A percentile compares a stretch with the other conserved stretches of the same genome.
These are phyloP conservation scores for Ehretia macrophylla DNA, from an alignment of 257 asterid genomes.

Conservation along the genomic window DNA sequence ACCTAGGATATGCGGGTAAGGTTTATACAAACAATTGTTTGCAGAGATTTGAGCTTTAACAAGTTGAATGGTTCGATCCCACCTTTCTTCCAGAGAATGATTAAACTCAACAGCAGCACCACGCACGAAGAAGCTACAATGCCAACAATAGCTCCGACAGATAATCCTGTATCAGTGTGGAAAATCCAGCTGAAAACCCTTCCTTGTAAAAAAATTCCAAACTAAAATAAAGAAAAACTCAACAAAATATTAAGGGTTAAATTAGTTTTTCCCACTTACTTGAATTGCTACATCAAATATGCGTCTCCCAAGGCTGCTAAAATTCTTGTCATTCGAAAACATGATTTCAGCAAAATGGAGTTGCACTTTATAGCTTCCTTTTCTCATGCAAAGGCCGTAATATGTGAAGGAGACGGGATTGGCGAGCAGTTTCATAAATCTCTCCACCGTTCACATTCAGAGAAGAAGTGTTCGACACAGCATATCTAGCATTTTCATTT, in stretches of 20 bases:
- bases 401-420: slow-evolving; percentile 52
- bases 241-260: no score
- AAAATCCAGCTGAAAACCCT: no score
- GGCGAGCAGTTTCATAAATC: slow-evolving; percentile 59
- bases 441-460: slow-evolving; percentile 26
- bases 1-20: no score
- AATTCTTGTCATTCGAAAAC: slow-evolving; percentile 40
- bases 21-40: slow-evolving; percentile 12
- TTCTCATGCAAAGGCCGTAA: slow-evolving; percentile 55
- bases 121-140: slow-evolving; percentile 28
- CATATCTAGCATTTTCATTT: no score
- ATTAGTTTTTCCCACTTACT: slow-evolving; percentile 31
- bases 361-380: slow-evolving; percentile 62
- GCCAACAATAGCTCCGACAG: no score
- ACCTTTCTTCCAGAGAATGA: slow-evolving; percentile 11
- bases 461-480: slow-evolving; percentile 10
- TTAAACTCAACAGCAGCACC: slow-evolving; percentile 30
- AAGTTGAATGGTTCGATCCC: slow-evolving; percentile 57
- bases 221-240: no score
- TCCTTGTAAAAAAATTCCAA: background rate
- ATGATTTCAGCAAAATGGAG: slow-evolving; percentile 75
- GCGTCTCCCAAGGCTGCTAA: no score
- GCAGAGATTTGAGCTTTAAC: slow-evolving; percentile 89
- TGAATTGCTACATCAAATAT: slow-evolving; percentile 72
- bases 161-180: no score